Conservation (phyloP, 2,329 filamentous ascomycete genomes). For the Shiraia bambusicola region DNA sequence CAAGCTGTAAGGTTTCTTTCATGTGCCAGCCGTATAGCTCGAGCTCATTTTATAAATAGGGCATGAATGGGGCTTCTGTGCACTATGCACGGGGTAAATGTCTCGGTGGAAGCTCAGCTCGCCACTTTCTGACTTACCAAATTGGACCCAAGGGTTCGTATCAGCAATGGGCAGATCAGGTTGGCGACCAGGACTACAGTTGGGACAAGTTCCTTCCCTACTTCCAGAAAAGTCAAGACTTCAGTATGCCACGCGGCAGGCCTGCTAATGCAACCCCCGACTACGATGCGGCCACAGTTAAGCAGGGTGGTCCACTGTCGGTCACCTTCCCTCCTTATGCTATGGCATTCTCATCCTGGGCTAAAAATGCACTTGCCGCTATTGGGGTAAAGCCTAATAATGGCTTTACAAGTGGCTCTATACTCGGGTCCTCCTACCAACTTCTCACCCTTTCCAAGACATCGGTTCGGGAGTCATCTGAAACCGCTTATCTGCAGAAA, state of each 20-base stretch:
- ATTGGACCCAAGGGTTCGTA: constrained; percentile 9
- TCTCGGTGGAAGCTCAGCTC: constrained; percentile 18
- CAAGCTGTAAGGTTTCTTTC: constrained; percentile 4
- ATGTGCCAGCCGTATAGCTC: constrained; percentile 5
- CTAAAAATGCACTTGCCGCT: constrained; percentile 9
- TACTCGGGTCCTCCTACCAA: background rate
- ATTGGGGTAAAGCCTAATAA: constrained; percentile 21
- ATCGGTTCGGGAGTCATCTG: constrained; percentile 4
- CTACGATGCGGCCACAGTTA: constrained; percentile 5
- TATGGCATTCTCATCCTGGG: constrained; percentile 12
- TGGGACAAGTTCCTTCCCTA: too few relatives aligned
- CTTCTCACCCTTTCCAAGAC: background rate
- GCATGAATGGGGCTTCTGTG: constrained; percentile 4
- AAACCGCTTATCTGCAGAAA: constrained; percentile 2
- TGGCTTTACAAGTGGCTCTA: constrained; percentile 10
- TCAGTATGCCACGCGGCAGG: background rate
- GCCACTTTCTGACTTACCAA: constrained; percentile 19
- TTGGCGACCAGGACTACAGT: constrained; percentile 22
- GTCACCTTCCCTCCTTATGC: constrained; percentile 21
- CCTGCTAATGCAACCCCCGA: constrained; percentile 5
- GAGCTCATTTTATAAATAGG: background rate
- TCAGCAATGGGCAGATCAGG: constrained; percentile 25
- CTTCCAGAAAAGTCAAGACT: too few relatives aligned
- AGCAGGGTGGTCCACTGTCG: constrained; percentile 6
- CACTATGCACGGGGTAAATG: constrained; percentile 23